Base-by-base conservation (phyloP, 306 rosid species). In the Cicer cuneatum region DNA sequence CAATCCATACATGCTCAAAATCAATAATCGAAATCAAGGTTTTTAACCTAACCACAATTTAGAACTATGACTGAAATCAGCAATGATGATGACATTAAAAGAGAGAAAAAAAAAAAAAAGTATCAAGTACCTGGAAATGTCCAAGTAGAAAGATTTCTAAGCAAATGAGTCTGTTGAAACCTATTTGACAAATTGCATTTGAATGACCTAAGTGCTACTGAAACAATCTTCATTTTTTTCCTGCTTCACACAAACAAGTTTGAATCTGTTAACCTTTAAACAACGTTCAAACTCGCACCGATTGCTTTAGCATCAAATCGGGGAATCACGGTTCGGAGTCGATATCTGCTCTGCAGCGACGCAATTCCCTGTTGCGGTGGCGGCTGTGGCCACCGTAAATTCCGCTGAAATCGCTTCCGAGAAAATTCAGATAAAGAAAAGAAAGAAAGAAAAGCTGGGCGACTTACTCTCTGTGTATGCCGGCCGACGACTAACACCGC, bases 131-230 rank as follows among this genome's bases (percentile, higher is more conserved):
- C 87, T 47, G 76, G 52, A 80, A 61, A 38, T n/a, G 13, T 8
- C 72, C 63, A 66, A 8, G 66, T 24, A 18, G 87, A 80, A 60
- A 84, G 83, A 69, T 66, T 63, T 80, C 87, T 80, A 29, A 40
- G 60, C 33, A 71, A 65, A 71, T 24, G 35, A 21, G 59, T 43
- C 53, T 66, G 69, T 47, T 47, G 46, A 74, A 78, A 71, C 63
- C 37, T 77, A 60, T 33, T 49, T 12, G 71, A 62, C 35, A 69
- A 38, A 72, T 64, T 40, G 9, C 42, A 48, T 53, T 66, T 76
- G 18, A 84, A 47, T 18, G 84, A 76, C 75, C 87, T 80, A 56
- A 63, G 35, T 15, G 82, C 87, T 21, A 72, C 54, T 45, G 77
- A 71, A 72, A 67, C 62, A 37, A 66, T 72, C 77, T 81, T 72